phyloP scores from a whole-genome alignment of 2,329 filamentous ascomycete species.

The Xylogone sp. region DNA sequence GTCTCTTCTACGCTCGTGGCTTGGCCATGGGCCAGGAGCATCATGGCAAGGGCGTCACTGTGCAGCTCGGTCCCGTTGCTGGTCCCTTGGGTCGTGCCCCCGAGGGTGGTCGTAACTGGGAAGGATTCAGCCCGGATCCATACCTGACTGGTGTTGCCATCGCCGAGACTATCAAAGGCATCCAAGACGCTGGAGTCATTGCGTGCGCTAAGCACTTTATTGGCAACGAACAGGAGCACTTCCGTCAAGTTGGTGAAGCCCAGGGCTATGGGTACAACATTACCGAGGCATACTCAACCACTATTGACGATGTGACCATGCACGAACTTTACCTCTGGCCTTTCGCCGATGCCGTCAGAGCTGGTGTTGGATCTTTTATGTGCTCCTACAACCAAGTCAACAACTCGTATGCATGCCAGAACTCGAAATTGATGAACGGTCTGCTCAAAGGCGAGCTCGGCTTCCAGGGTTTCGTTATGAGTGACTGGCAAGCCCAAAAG shows the following conservation, averaged over 20 bases:
- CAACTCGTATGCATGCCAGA: conserved; percentile 77
- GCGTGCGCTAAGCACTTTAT: conserved; percentile 76
- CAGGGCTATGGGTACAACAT: conserved; percentile 58
- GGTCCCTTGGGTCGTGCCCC: conserved; percentile 62
- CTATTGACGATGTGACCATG: conserved; percentile 57
- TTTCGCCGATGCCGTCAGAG: conserved; percentile 56
- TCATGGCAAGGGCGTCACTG: conserved; percentile 68
- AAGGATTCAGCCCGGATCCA: conserved; percentile 69
- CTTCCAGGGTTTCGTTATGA: conserved; percentile 77
- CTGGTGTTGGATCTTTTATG: conserved; percentile 79
- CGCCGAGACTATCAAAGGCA: conserved; percentile 70
- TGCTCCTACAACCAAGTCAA: conserved; percentile 82
- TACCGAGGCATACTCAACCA: conserved; percentile 50
- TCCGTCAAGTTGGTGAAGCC: conserved; percentile 35
- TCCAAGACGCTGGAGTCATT: conserved; percentile 78
- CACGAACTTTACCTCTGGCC: conserved; percentile 61
- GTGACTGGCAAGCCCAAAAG: conserved; percentile 78
- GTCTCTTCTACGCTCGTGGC: conserved; percentile 49
- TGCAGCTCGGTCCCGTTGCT: conserved; percentile 72
- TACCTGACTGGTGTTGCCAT: conserved; percentile 70
- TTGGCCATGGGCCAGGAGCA: conserved; percentile 56
- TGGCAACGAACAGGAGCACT: conserved; percentile 66
- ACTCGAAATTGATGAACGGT: conserved; percentile 71
- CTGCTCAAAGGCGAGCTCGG: conserved; percentile 76
- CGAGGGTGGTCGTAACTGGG: conserved; percentile 69